Evolutionary conservation across 371 early-diverging fungal genomes (phyloP).

Genomic region (Saksenaea oblongispora): DNA sequence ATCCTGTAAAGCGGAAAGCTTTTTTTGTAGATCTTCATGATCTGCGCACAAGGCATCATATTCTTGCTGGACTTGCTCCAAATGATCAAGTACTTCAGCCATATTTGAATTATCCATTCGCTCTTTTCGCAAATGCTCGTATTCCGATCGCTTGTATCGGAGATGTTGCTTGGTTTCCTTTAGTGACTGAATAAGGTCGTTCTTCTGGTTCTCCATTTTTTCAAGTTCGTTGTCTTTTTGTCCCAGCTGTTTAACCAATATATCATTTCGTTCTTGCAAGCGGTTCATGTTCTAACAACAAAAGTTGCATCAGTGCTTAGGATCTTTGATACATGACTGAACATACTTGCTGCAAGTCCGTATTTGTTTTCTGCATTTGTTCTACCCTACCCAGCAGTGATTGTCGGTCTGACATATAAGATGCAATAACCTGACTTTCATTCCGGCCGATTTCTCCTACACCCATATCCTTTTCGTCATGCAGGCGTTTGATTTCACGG

Average conservation of each 20-base stretch:
- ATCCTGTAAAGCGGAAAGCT: constrained; percentile 13
- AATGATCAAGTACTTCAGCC: constrained; percentile 4
- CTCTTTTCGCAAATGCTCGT: constrained; percentile 27
- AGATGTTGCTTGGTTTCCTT: constrained; percentile 34
- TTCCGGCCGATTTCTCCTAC: constrained; percentile 4
- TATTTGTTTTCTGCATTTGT: constrained; percentile 16
- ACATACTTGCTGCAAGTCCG: constrained; percentile 30
- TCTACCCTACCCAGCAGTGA: constrained; percentile 18
- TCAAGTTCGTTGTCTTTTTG: constrained; percentile 40
- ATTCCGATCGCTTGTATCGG: constrained; percentile 25
- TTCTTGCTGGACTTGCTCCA: constrained; percentile 17
- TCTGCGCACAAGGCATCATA: constrained; percentile 8
- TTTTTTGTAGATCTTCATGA: constrained; percentile 17
- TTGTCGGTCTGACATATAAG: constrained; percentile 30
- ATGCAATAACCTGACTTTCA: constrained; percentile 21
- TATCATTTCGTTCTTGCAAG: constrained; percentile 30
- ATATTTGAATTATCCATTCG: constrained; percentile 14
- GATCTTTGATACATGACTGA: not conserved
- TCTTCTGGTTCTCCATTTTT: constrained; percentile 23
- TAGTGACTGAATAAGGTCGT: constrained; percentile 19
- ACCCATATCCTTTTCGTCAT: not conserved
- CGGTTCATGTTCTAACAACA: constrained; percentile 17
- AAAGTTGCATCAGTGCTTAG: not conserved
- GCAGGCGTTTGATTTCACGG: not conserved
- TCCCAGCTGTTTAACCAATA: constrained; percentile 28